phyloP scores from a whole-genome alignment of 257 asterid genomes.

The Verbena officinalis region DNA sequence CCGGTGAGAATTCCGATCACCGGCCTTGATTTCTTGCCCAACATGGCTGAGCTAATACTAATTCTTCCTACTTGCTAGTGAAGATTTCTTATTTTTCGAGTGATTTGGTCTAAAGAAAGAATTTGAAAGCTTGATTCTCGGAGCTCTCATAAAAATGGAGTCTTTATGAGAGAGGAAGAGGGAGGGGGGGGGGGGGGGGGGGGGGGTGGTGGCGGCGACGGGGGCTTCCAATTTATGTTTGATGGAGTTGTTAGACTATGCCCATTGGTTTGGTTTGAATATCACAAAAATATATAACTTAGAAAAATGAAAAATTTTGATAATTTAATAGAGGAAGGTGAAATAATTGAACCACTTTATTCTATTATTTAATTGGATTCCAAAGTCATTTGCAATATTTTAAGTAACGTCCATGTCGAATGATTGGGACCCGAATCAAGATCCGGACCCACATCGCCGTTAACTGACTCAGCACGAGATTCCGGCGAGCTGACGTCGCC shows the following conservation, averaged over 20 bases:
- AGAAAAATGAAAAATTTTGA: not conserved
- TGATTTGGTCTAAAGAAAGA: not conserved
- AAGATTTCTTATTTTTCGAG: not conserved
- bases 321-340: conserved; percentile 18
- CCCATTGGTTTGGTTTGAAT: conserved; percentile 49
- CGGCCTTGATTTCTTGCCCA: conserved; percentile 49
- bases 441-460: conserved; percentile 36
- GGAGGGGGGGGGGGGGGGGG: too few relatives aligned
- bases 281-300: not conserved
- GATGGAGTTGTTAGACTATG: conserved; percentile 51
- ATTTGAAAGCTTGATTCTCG: not conserved
- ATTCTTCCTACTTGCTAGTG: not conserved
- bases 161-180: conserved; percentile 7
- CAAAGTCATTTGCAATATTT: conserved; percentile 30
- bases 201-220: too few relatives aligned
- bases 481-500: conserved; percentile 35
- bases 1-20: conserved; percentile 52
- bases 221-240: conserved; percentile 21
- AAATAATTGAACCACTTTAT: conserved; percentile 46
- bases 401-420: conserved; percentile 45
- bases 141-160: conserved; percentile 24
- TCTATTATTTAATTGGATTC: conserved; percentile 41
- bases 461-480: conserved; percentile 40
- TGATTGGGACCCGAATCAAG: conserved; percentile 45
- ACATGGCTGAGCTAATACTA: conserved; percentile 35